Base-by-base conservation (phyloP, 768 basidiomycete genomes). In the Russula dissimulans region DNA sequence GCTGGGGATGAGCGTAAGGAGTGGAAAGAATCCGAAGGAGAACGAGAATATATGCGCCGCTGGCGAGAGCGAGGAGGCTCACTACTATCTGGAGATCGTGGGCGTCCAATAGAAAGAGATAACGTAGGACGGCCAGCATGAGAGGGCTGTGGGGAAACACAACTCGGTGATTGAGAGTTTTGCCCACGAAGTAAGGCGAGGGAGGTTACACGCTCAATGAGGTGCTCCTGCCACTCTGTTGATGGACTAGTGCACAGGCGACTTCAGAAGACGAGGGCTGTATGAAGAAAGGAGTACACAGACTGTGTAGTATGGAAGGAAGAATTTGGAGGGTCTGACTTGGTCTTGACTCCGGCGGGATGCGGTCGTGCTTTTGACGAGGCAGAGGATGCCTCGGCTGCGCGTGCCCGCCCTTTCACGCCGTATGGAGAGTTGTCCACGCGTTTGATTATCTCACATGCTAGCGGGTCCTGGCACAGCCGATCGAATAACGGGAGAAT, bases 341-440 rank as follows among this genome's bases (percentile, higher is more conserved):
- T 66, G 14, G 56, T 63, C 51, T 67, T 65, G 48, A 62, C 57
- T 39, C 66, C 67, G 18, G 57, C 34, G 46, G 46, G 60, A 53
- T 57, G 63, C 32, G 65, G 66, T 39, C 61, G 59, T 9, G 66
- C 36, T 38, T 68, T 62, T 12, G 72, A 74, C 38, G 54, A 42
- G 5, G 65, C 56, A 14, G 65, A 57, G 18, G 69, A 63, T 46
- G 43, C 64, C 32, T 68, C 72, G n/a, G 71, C 71, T 41, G 75
- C 76, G 12, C 73, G 74, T 63, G 79, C 82, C 42, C 87, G 81
- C 36, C 87, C 87, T 67, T 81, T 84, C 67, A 82, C 79, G 36
- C 91, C 91, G 69, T 91, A 92, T 0, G 86, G 78, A 11, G 87
- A 86, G 65, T 81, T 79, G 70, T 91, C 87, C n/a, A 93, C 89